Evolutionary conservation across 225 moss, liverwort and hornwort species (phyloP).

Genomic region (Pseudisothecium myosuroides): DNA sequence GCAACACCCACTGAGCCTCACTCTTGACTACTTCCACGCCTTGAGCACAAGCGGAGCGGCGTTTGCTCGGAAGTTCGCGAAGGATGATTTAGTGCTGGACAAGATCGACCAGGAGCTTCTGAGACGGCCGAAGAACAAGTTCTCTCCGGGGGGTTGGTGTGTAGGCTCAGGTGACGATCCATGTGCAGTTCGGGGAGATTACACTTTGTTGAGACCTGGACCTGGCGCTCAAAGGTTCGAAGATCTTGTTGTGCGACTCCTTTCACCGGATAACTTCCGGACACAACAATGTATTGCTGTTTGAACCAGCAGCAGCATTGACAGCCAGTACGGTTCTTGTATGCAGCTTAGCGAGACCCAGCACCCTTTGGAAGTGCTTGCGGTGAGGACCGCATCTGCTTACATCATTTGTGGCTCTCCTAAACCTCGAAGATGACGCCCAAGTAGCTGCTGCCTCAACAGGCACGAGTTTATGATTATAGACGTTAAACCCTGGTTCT

Average conservation of each 20-base stretch:
- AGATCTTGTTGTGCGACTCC: constrained; percentile 61
- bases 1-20: constrained; percentile 79
- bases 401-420: neutral
- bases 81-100: constrained; percentile 67
- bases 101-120: constrained; percentile 71
- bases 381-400: constrained; percentile 10
- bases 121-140: constrained; percentile 37
- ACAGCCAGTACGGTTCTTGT: neutral
- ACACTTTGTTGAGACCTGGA: constrained; percentile 60
- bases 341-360: constrained; percentile 11
- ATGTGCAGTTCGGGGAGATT: constrained; percentile 54
- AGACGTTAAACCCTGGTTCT: neutral
- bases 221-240: constrained; percentile 73
- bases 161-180: constrained; percentile 35
- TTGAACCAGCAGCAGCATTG: neutral
- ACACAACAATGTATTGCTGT: constrained; percentile 47
- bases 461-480: constrained; percentile 5
- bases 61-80: constrained; percentile 77
- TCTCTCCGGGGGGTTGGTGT: constrained; percentile 91
- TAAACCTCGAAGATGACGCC: constrained; percentile 1
- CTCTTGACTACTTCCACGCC: constrained; percentile 29
- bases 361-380: constrained; percentile 6
- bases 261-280: constrained; percentile 62
- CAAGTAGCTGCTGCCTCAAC: neutral
- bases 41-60: constrained; percentile 74